These are phyloP conservation scores for Fusarium tupiense DNA, from an alignment of 2,329 filamentous ascomycete species.

Conservation along the genomic window DNA sequence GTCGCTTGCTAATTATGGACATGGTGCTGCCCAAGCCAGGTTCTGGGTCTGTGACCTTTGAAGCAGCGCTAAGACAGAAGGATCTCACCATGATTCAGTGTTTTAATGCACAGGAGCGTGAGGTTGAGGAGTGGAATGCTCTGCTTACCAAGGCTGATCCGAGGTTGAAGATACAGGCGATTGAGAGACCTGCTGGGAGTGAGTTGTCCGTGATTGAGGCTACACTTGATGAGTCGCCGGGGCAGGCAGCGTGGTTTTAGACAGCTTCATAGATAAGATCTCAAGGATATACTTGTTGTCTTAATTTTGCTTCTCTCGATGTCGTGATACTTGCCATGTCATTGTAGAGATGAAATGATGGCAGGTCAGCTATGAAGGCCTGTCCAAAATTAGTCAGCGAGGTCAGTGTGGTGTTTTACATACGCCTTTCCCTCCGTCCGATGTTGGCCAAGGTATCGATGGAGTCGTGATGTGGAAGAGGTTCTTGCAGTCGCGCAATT, in stretches of 20 bases:
- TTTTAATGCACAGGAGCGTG: slow-evolving; percentile 23
- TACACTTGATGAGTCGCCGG: background rate
- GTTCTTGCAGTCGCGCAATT: accelerated
- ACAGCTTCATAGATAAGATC: background rate
- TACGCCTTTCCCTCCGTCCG: accelerated
- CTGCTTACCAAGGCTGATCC: slow-evolving; percentile 10
- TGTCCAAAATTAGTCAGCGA: accelerated
- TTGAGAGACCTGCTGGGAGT: slow-evolving; percentile 22
- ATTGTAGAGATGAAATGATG: accelerated
- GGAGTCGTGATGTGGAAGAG: background rate
- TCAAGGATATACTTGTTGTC: accelerated
- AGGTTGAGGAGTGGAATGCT: slow-evolving; percentile 22
- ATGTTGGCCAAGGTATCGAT: accelerated
- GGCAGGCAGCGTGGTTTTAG: background rate
- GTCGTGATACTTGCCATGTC: accelerated
- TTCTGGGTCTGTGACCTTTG: background rate
- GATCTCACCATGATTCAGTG: slow-evolving; percentile 39
- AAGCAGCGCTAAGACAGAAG: slow-evolving; percentile 19
- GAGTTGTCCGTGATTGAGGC: slow-evolving; percentile 28
- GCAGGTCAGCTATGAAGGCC: accelerated
- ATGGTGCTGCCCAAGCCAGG: slow-evolving; percentile 32
- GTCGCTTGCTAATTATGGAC: slow-evolving; percentile 33
- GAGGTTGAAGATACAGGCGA: slow-evolving; percentile 3
- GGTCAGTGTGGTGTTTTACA: accelerated
- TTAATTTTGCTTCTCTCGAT: accelerated